Conservation (phyloP, 106 monocot genomes). For the Dendrobium officinale region DNA sequence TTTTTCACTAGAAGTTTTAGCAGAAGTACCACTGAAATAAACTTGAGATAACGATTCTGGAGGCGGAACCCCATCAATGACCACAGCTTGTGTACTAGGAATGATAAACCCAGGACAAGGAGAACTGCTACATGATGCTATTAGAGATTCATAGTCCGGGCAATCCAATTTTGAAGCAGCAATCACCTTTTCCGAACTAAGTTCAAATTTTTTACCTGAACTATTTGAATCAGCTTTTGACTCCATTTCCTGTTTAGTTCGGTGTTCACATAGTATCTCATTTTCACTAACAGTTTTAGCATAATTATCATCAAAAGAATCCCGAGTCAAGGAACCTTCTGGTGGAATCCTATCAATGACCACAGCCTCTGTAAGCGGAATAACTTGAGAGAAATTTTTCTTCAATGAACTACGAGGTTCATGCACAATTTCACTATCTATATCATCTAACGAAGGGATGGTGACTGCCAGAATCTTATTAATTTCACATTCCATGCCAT, state of each 20-base stretch:
- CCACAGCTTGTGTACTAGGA: neutral
- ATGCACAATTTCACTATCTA: neutral
- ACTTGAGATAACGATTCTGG: neutral
- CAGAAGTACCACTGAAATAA: neutral
- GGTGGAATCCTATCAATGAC: neutral
- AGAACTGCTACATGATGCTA: slow-evolving; percentile 2
- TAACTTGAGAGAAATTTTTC: neutral
- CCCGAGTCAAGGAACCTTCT: neutral
- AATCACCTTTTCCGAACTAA: neutral
- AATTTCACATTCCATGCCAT: slow-evolving; percentile 18
- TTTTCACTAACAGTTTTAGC: neutral
- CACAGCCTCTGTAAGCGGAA: neutral
- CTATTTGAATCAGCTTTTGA: slow-evolving; percentile 9
- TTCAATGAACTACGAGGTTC: slow-evolving; percentile 9
- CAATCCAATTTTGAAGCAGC: slow-evolving; percentile 14
- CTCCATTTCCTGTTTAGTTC: slow-evolving; percentile 26
- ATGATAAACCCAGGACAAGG: neutral
- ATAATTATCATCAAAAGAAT: neutral
- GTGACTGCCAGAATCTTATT: neutral
- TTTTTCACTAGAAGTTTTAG: neutral
- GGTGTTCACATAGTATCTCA: slow-evolving; percentile 18
- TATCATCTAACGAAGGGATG: neutral
- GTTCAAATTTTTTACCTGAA: slow-evolving; percentile 11
- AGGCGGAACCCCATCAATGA: neutral
- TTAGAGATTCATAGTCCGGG: slow-evolving; percentile 7